These are phyloP conservation scores for Apiospora koreana DNA, from an alignment of 2,329 filamentous ascomycete species.

Conservation along the genomic window DNA sequence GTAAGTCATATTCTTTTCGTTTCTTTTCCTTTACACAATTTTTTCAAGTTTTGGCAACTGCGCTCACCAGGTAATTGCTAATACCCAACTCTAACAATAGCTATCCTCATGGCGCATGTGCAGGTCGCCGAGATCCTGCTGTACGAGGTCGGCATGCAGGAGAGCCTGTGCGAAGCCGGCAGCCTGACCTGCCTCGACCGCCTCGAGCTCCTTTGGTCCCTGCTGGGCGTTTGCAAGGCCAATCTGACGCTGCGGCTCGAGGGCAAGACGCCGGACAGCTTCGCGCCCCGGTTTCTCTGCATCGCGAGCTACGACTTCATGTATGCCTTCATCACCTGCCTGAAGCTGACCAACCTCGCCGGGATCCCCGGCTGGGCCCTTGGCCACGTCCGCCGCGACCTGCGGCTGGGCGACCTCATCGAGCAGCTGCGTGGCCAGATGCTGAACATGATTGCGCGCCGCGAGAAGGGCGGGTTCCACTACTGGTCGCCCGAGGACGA, in stretches of 20 bases:
- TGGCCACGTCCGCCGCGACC: constrained; percentile 35
- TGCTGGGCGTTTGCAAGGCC: constrained; percentile 40
- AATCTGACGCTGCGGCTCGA: constrained; percentile 38
- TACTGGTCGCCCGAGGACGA: background rate
- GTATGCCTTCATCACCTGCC: constrained; percentile 46
- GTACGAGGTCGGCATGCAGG: constrained; percentile 47
- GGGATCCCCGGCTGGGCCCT: constrained; percentile 48
- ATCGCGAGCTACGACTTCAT: constrained; percentile 49
- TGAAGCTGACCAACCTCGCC: constrained; percentile 48
- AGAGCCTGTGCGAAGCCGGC: constrained; percentile 32
- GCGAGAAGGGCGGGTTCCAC: background rate
- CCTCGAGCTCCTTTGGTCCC: constrained; percentile 47
- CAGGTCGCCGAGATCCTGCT: constrained; percentile 49
- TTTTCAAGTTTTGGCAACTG: no score
- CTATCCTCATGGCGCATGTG: constrained; percentile 42
- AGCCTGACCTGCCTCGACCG: constrained; percentile 40
- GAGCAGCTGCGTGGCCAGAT: constrained; percentile 33
- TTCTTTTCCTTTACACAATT: background rate
- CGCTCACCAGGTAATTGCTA: no score
- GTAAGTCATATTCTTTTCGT: constrained; percentile 25
- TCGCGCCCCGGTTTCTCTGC: constrained; percentile 42
- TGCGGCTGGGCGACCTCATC: constrained; percentile 35
- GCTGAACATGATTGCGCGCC: background rate
- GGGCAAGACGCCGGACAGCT: constrained; percentile 16
- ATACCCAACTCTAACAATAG: constrained; percentile 25